phyloP scores from a whole-genome alignment of 2,329 filamentous ascomycete genomes.

The Penicillium sp. region DNA sequence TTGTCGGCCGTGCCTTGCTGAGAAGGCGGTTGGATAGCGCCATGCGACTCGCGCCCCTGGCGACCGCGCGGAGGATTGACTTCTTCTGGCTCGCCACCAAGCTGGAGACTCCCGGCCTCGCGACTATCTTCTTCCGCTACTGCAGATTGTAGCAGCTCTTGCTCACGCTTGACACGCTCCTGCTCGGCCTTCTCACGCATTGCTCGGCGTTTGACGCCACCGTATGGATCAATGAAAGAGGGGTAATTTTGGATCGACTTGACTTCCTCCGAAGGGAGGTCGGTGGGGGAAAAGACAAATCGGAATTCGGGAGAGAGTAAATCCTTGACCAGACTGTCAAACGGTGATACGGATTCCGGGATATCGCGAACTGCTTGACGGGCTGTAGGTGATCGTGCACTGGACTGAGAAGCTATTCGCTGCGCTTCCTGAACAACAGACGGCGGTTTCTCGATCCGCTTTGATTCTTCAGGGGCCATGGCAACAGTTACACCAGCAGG shows the following conservation, averaged over 20 bases:
- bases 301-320: conserved; percentile 52
- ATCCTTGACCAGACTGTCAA: conserved; percentile 46
- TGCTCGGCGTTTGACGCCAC: conserved; percentile 75
- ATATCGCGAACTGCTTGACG: conserved; percentile 17
- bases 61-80: conserved; percentile 52
- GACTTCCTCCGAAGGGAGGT: conserved; percentile 48
- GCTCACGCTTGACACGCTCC: conserved; percentile 54
- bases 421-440: conserved; percentile 25
- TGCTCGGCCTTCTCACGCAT: conserved; percentile 71
- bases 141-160: conserved; percentile 51
- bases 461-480: conserved; percentile 36
- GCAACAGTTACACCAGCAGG: conserved; percentile 48
- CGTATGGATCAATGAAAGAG: conserved; percentile 76
- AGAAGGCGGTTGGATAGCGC: conserved; percentile 72
- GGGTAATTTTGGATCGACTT: conserved; percentile 60
- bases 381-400: conserved; percentile 17
- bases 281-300: conserved; percentile 53
- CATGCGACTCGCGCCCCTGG: conserved; percentile 58
- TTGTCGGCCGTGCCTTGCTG: conserved; percentile 57
- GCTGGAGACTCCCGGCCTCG: conserved; percentile 80
- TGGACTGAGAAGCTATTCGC: conserved; percentile 26
- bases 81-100: conserved; percentile 91
- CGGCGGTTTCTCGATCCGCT: conserved; percentile 33
- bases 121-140: conserved; percentile 67
- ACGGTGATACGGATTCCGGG: conserved; percentile 25